phyloP scores from a whole-genome alignment of 2,329 filamentous ascomycete species.

The Neofusicoccum parvum region DNA sequence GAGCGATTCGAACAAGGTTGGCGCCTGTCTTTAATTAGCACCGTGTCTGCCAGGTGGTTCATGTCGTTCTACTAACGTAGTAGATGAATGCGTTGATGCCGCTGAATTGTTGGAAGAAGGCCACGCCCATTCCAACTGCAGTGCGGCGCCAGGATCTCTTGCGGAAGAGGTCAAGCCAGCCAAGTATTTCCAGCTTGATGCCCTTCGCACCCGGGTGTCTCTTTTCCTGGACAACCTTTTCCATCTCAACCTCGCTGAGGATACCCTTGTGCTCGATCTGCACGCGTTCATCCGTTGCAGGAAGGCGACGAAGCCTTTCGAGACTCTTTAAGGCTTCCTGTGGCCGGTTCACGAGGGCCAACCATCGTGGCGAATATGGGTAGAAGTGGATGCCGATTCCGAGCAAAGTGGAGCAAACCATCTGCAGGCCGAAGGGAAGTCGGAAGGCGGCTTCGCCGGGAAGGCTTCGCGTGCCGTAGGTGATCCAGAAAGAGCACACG shows the following conservation, averaged over 20 bases:
- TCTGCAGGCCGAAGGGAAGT: slow-evolving; percentile 52
- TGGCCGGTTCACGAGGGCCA: slow-evolving; percentile 33
- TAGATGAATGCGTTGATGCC: slow-evolving; percentile 45
- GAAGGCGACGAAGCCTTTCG: slow-evolving; percentile 30
- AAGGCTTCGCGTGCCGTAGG: slow-evolving; percentile 44
- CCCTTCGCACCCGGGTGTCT: not conserved
- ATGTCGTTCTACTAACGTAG: slow-evolving; percentile 31
- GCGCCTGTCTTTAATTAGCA: slow-evolving; percentile 26
- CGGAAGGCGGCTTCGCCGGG: slow-evolving; percentile 50
- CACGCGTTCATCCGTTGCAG: slow-evolving; percentile 21
- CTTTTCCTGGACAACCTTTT: slow-evolving; percentile 14
- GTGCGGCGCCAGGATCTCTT: slow-evolving; percentile 48
- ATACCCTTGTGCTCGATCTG: slow-evolving; percentile 26
- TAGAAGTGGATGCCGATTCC: slow-evolving; percentile 35
- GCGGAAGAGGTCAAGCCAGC: slow-evolving; percentile 47
- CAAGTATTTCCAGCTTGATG: not conserved
- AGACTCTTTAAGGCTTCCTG: slow-evolving; percentile 32
- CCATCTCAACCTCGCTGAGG: slow-evolving; percentile 23
- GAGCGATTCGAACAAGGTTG: slow-evolving; percentile 46
- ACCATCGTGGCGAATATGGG: slow-evolving; percentile 38
- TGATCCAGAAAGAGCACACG: slow-evolving; percentile 46
- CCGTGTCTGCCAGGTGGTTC: no score
- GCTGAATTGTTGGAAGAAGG: slow-evolving; percentile 49
- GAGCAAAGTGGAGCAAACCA: slow-evolving; percentile 37
- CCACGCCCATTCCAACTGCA: slow-evolving; percentile 41